Percentiles rank a stretch among this genome's conserved stretches.
phyloP scores from a whole-genome alignment of 2,329 filamentous ascomycete genomes.

The Herpomyces periplanetae region DNA sequence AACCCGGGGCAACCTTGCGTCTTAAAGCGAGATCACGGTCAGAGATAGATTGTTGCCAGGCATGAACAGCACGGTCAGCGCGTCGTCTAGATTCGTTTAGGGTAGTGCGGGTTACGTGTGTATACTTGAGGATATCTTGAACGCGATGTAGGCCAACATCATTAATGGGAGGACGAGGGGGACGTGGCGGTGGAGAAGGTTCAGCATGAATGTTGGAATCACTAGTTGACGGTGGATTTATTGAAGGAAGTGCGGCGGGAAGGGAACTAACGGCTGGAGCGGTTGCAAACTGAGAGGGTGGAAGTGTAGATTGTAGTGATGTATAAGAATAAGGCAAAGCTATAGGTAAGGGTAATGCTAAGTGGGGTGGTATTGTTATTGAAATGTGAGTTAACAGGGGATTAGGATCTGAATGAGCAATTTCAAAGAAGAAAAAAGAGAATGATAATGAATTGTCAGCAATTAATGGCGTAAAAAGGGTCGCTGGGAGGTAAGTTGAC shows the following conservation, averaged over 20 bases:
- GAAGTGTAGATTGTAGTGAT: slow-evolving; percentile 46
- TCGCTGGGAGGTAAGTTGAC: too few species aligned
- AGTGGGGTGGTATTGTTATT: slow-evolving; percentile 68
- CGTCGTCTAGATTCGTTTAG: slow-evolving; percentile 25
- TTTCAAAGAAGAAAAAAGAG: too few species aligned
- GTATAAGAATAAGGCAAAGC: slow-evolving; percentile 90
- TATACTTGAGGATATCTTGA: slow-evolving; percentile 45
- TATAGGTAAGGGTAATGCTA: slow-evolving; percentile 52
- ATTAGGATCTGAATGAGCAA: too few species aligned
- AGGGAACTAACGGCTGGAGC: slow-evolving; percentile 8
- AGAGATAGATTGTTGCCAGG: slow-evolving; percentile 24
- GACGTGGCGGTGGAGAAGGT: slow-evolving; percentile 31
- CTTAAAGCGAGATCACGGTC: slow-evolving; percentile 36
- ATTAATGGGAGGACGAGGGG: too few species aligned
- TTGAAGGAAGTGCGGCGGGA: slow-evolving; percentile 6
- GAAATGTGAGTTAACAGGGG: slow-evolving; percentile 53
- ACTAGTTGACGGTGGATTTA: slow-evolving; percentile 6
- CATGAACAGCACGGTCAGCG: slow-evolving; percentile 22
- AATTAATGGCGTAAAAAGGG: too few species aligned
- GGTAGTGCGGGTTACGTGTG: slow-evolving; percentile 34
- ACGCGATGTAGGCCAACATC: too few species aligned
- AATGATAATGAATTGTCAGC: too few species aligned
- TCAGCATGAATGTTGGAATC: slow-evolving; percentile 31
- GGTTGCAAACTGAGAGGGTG: slow-evolving; percentile 22
- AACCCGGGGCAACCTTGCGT: slow-evolving; percentile 34